Base-by-base conservation (phyloP, 352 stramenopile genomes). In the Pythium apleroticum region DNA sequence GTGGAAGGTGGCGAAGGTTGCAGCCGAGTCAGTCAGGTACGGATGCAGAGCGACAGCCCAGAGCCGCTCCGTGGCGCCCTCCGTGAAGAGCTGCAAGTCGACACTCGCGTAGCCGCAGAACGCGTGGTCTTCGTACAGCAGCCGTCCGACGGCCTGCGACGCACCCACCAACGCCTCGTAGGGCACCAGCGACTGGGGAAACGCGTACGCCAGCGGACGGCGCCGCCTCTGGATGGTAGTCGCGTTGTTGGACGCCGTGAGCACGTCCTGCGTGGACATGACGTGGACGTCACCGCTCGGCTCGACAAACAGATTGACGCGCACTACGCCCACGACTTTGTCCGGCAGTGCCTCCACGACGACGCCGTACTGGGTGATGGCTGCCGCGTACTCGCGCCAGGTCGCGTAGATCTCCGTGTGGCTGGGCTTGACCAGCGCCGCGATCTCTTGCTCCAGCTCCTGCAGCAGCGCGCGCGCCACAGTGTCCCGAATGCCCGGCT, bases 71-170 rank as follows among this genome's bases (percentile, higher is more conserved):
- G 72, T 63, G 20, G 58, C n/a, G 48, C 71, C 71, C 52, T 97
- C 89, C 30, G 71, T 71, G 31, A 93, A 93, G 10, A 91, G 76
- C 9, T 91, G 62, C 54, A 88, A 90, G 57, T 96, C 82, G 10
- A 97, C 66, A 60, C 81, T 92, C n/a, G 80, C 74, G 67, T 97
- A 93, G 24, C 90, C 90, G 58, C 89, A 88, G 24, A 97, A 76
- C 11, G 65, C 66, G 24, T 84, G 64, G 0, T 74, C 66, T 0
- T 65, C 52, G 11, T 72, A 66, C 43, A 94, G 68, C 30, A 69
- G 58, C 8, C 73, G 64, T 8, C 65, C 83, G 25, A 94, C 72
- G 11, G 83, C 83, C 17, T 55, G 67, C n/a, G 82, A 71, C 12
- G 83, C 85, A 15, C 85, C 86, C 24, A 79, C 71, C 30, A 97